Base-by-base conservation (phyloP, 331 rosid genomes). In the Malus hybrid region DNA sequence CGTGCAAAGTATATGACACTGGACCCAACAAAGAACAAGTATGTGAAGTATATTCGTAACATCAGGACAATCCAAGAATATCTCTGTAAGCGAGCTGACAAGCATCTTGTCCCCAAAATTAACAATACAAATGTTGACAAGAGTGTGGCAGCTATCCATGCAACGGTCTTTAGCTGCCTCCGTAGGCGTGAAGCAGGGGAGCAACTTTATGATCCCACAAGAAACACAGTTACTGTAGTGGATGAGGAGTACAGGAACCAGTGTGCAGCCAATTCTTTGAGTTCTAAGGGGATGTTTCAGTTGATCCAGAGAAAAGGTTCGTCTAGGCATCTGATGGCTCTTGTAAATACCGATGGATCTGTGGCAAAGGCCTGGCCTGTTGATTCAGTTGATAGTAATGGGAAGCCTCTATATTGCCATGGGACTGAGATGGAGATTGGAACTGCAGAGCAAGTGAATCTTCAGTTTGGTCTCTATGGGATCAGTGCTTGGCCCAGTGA, bases 351-450 rank as follows among this genome's bases (percentile, higher is more conserved):
- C 28, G 99, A 95, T 77, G 99, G 99, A 44, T 90, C 99, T 13
- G 99, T 95, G 71, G 98, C 99, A n/a, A 95, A 81, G 89, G 93
- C 97, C 50, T 95, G 99, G 99, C 99, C 99, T 82, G 90, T 94
- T 79, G 85, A 92, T 85, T 79, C 90, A 64, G 81, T 86, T 60
- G 96, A 86, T 71, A 28, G 78, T 75, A 80, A 85, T 71, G 96
- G 97, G 73, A 94, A 86, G 80, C 91, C 91, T 54, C 59, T 83
- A 56, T 83, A 82, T 82, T 84, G 85, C 83, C 78, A 76, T 42
- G 86, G 88, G 57, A 78, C 83, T 72, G 93, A 83, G 54, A 69
- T 85, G 76, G 88, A 70, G 84, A 90, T 90, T 71, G 88, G 91
- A 75, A 88, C 83, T 76, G 91, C 96, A n/a, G 98, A 95, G 80